A percentile compares a stretch with the other conserved stretches of the same genome.
phyloP scores from a whole-genome alignment of 768 basidiomycete species.

The Lentinula guzmanii region DNA sequence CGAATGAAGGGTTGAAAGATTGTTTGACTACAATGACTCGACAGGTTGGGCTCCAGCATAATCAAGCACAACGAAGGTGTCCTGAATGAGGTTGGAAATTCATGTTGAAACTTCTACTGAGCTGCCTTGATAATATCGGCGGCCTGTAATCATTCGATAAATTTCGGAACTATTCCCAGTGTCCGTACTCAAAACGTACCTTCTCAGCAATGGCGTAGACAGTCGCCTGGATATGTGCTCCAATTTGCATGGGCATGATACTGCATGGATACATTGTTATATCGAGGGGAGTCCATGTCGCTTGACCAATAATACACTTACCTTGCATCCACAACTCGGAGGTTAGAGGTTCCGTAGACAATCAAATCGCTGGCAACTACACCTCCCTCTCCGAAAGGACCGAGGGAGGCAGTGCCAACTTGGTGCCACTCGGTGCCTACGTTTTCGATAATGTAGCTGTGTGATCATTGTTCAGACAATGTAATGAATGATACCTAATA shows the following conservation, averaged over 20 bases:
- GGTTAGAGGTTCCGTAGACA: conserved; percentile 41
- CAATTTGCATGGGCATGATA: conserved; percentile 39
- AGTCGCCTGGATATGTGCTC: neutral
- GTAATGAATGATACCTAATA: neutral
- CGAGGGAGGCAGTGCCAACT: conserved; percentile 41
- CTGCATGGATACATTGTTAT: neutral
- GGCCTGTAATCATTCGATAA: neutral
- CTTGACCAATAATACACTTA: neutral
- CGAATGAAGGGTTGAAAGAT: no score
- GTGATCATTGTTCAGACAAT: neutral
- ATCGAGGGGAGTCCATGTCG: neutral
- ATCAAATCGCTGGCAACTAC: conserved; percentile 40
- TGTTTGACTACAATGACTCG: no score
- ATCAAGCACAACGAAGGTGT: no score
- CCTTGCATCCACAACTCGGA: conserved; percentile 49
- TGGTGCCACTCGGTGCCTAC: conserved; percentile 29
- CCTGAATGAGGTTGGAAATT: neutral
- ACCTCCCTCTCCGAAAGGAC: conserved; percentile 29
- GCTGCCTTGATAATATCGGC: neutral
- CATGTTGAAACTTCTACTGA: neutral
- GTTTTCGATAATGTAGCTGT: neutral
- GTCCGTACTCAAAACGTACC: neutral
- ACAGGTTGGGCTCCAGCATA: no score
- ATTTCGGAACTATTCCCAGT: neutral
- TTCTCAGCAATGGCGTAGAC: conserved; percentile 6